A percentile compares a stretch with the other conserved stretches of the same genome.
Conservation (phyloP, 2,329 filamentous ascomycete species). For the Diplodia sapinea region DNA sequence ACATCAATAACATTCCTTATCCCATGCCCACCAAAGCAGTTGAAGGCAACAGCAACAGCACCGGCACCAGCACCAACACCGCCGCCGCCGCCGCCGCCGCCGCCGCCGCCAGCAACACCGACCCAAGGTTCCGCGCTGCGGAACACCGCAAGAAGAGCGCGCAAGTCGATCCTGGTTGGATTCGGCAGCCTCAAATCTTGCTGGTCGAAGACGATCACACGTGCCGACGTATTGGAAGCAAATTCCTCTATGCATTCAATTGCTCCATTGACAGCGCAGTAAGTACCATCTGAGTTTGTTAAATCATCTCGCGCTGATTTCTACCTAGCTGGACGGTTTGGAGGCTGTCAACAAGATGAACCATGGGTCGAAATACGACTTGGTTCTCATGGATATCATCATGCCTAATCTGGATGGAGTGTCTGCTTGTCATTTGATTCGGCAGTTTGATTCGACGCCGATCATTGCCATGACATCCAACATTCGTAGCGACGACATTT, state of each 20-base stretch:
- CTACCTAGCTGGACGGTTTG: slow-evolving; percentile 74
- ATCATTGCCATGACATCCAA: slow-evolving; percentile 99
- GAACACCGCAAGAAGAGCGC: slow-evolving; percentile 63
- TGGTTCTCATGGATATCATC: slow-evolving; percentile 71
- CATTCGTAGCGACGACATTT: slow-evolving; percentile 93
- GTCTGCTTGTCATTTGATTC: slow-evolving; percentile 90
- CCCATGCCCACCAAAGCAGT: slow-evolving; percentile 70
- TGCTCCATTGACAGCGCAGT: slow-evolving; percentile 69
- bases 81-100: neutral
- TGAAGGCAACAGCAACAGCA: slow-evolving; percentile 48
- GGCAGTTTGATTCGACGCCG: slow-evolving; percentile 82
- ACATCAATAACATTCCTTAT: slow-evolving; percentile 94
- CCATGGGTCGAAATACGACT: slow-evolving; percentile 66
- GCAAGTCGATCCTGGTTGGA: slow-evolving; percentile 68
- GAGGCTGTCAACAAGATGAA: slow-evolving; percentile 90
- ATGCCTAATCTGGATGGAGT: slow-evolving; percentile 97
- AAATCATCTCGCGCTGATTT: slow-evolving; percentile 37
- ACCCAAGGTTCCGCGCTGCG: slow-evolving; percentile 47
- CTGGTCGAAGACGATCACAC: slow-evolving; percentile 84
- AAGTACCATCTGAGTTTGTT: slow-evolving; percentile 43
- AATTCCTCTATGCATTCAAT: slow-evolving; percentile 69
- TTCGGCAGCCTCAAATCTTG: slow-evolving; percentile 76
- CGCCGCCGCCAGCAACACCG: slow-evolving; percentile 36
- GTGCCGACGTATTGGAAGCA: slow-evolving; percentile 69
- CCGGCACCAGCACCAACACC: neutral